Percentiles rank a stretch among this genome's conserved stretches.
Conservation (phyloP, 2,329 filamentous ascomycete genomes). For the Neonectria neomacrospora region DNA sequence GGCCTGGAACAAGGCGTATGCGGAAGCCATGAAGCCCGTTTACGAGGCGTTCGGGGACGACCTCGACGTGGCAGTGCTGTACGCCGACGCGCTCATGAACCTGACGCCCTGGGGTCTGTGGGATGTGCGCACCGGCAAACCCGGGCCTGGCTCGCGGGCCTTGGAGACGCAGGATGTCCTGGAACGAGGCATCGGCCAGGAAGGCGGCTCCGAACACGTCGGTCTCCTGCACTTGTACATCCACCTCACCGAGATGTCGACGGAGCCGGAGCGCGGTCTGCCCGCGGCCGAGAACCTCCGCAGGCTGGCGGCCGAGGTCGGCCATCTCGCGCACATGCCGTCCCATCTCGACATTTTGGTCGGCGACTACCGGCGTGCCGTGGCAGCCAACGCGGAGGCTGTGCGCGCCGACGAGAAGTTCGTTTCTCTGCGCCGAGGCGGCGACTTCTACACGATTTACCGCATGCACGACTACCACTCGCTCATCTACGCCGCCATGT, state of each 20-base stretch:
- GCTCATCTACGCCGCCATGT: constrained; percentile 80
- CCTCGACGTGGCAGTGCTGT: constrained; percentile 46
- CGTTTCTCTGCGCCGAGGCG: constrained; percentile 63
- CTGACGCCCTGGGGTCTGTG: constrained; percentile 56
- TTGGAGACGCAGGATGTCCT: constrained; percentile 50
- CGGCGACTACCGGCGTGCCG: constrained; percentile 74
- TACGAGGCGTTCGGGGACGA: constrained; percentile 51
- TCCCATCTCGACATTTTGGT: constrained; percentile 77
- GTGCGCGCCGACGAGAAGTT: constrained; percentile 74
- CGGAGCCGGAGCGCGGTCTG: constrained; percentile 67
- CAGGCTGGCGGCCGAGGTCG: constrained; percentile 72
- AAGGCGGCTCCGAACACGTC: constrained; percentile 64
- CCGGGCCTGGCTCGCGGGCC: constrained; percentile 47
- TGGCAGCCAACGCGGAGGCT: constrained; percentile 69
- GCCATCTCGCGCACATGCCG: constrained; percentile 79
- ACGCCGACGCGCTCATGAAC: constrained; percentile 56
- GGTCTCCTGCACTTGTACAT: constrained; percentile 81
- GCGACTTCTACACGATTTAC: constrained; percentile 80
- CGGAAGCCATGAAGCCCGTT: constrained; percentile 49
- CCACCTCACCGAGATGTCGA: constrained; percentile 82
- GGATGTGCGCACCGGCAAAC: constrained; percentile 50
- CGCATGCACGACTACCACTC: constrained; percentile 79
- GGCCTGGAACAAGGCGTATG: constrained; percentile 46
- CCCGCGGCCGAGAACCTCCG: constrained; percentile 70
- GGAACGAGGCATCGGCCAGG: constrained; percentile 60